A percentile compares a stretch with the other conserved stretches of the same genome.
Conservation (phyloP, 164 flowering plant species). For the Cinnamomum micranthum region DNA sequence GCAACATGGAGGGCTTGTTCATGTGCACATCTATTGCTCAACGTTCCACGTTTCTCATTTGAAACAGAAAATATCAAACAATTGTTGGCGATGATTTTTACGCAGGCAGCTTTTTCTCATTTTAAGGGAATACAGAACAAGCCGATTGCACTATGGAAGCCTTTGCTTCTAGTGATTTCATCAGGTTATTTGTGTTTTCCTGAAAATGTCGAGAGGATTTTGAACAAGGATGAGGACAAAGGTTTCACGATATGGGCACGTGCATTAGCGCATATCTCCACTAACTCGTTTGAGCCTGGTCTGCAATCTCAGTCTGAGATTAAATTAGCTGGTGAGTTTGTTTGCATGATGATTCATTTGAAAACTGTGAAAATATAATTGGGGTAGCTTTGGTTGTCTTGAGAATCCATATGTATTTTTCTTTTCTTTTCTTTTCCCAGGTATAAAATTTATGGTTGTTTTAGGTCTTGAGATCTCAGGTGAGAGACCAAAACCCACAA, state of each 20-base stretch:
- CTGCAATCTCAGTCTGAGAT: slow-evolving; percentile 48
- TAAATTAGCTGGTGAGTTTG: slow-evolving; percentile 55
- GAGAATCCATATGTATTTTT: no score
- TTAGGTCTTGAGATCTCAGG: no score
- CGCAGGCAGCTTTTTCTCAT: slow-evolving; percentile 52
- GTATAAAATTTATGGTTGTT: background rate
- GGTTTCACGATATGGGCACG: slow-evolving; percentile 57
- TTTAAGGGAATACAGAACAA: slow-evolving; percentile 41
- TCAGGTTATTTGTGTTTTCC: slow-evolving; percentile 66
- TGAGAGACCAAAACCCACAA: no score
- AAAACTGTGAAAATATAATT: background rate
- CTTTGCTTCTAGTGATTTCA: slow-evolving; percentile 59
- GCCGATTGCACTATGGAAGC: slow-evolving; percentile 66
- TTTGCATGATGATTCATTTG: background rate
- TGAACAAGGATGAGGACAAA: slow-evolving; percentile 39
- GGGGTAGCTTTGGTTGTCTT: background rate
- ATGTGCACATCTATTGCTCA: slow-evolving; percentile 57
- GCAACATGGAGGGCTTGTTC: slow-evolving; percentile 74
- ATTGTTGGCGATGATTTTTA: slow-evolving; percentile 44
- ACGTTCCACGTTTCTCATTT: slow-evolving; percentile 45
- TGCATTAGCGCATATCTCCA: slow-evolving; percentile 34
- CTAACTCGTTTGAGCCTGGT: slow-evolving; percentile 33
- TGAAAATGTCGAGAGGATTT: slow-evolving; percentile 42
- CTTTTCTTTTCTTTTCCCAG: background rate
- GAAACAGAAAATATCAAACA: slow-evolving; percentile 53